Base-by-base conservation (phyloP, 1,139 yeast species). In the Nadsonia commutata region DNA sequence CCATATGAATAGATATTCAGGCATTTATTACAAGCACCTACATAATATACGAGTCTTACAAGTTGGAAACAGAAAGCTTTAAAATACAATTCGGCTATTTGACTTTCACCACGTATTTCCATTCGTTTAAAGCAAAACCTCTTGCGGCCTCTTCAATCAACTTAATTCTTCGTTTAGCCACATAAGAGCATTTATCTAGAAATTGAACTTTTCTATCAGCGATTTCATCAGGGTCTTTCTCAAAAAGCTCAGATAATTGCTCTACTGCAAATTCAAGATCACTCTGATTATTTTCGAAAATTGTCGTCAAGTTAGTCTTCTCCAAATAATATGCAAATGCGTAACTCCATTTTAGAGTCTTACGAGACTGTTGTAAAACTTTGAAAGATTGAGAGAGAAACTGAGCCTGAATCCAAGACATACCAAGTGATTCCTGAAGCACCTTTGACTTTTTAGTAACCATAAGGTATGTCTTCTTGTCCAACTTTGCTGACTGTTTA, bases 351-450 rank as follows among this genome's bases (percentile, higher is more conserved):
- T 85, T 83, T 43, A 90, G 66, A 2, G 88, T 76, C 41, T 78
- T 77, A 46, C 97, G 68, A 2, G 95, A 84, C 45, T 71, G 72
- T 36, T 79, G 68, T 45, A 86, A 64, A 1, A 74, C 71, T 40
- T 70, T 68, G 45, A 81, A 78, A 40, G 90, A 78, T 48, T 81
- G 93, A 7, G 78, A 73, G 43, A 86, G 68, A 56, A 82, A 88
- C 55, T 84, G 94, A 1, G 86, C 81, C 55, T 88, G 96, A 46
- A 83, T 83, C 95, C 95, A 86, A 2, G 94, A 80, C 47, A 84
- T 70, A 3, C 77, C 76, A 4, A 68, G 64, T 2, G 69, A 70
- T 46, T 76, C 76, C 53, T 81, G 88, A 62, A 88, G 66, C 37
- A 68, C 66, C 47, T 73, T 73, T 58, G 86, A 83, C 52, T 75